phyloP scores from a whole-genome alignment of 176 grass and related monocot species.

The Ensete ventricosum region DNA sequence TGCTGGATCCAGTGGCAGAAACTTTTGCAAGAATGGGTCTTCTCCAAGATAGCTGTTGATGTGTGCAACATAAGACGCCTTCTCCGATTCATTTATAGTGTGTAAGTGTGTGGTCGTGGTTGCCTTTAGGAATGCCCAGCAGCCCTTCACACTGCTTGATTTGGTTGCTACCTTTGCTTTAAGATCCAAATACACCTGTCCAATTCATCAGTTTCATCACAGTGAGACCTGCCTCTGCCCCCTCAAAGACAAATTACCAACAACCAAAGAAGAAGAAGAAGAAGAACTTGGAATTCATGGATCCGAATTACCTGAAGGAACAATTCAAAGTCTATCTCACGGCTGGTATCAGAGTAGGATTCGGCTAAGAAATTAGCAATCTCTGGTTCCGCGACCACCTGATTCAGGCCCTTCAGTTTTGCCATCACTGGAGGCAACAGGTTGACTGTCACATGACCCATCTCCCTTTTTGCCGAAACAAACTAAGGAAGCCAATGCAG shows the following conservation, averaged over 20 bases:
- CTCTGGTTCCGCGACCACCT: slow-evolving; percentile 52
- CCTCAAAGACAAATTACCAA: not conserved
- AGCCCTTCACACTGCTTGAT: slow-evolving; percentile 37
- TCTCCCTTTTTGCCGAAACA: slow-evolving; percentile 44
- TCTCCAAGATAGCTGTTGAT: slow-evolving; percentile 83
- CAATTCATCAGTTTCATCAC: not conserved
- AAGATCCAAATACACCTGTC: slow-evolving; percentile 69
- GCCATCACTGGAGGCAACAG: slow-evolving; percentile 65
- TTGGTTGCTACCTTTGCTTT: slow-evolving; percentile 52
- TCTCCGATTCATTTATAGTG: slow-evolving; percentile 87
- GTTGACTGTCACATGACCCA: slow-evolving; percentile 55
- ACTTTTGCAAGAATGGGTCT: slow-evolving; percentile 80
- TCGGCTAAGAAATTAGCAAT: slow-evolving; percentile 50
- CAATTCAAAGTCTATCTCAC: slow-evolving; percentile 83
- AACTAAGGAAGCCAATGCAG: slow-evolving; percentile 34
- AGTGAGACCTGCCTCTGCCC: not conserved
- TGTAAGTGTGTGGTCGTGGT: slow-evolving; percentile 76
- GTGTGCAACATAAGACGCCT: slow-evolving; percentile 79
- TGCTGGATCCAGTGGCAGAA: slow-evolving; percentile 74
- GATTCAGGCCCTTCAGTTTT: slow-evolving; percentile 69
- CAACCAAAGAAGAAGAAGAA: no score
- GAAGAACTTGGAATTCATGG: not conserved
- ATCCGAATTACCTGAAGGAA: slow-evolving; percentile 59
- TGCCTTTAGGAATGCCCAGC: slow-evolving; percentile 79
- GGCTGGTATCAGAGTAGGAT: slow-evolving; percentile 46